Evolutionary conservation across 2,329 filamentous ascomycete genomes (phyloP).

Genomic region (Cladosporium phlei): DNA sequence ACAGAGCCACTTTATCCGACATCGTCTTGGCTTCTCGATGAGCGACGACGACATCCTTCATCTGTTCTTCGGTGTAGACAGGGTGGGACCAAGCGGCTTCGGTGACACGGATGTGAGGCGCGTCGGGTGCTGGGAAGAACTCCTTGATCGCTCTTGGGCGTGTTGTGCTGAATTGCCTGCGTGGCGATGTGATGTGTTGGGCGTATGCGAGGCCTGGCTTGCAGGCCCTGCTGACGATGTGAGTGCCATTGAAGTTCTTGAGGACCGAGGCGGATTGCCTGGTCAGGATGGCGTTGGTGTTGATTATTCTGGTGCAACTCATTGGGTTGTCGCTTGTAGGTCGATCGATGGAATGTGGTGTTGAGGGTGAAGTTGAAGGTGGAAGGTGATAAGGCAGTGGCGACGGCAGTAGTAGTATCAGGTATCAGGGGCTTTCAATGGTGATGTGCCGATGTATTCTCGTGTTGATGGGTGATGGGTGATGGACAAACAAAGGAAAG

Average conservation of each 20-base stretch:
- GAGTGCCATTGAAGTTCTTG: slow-evolving; percentile 34
- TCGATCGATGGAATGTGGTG: too few species aligned
- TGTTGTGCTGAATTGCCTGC: slow-evolving; percentile 40
- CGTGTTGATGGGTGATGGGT: too few species aligned
- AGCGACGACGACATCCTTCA: slow-evolving; percentile 66
- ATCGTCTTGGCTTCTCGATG: slow-evolving; percentile 69
- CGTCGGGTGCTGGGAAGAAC: slow-evolving; percentile 44
- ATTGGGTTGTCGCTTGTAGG: too few species aligned
- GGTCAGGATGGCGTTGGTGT: slow-evolving; percentile 28
- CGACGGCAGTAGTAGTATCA: too few species aligned
- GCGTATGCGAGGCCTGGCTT: slow-evolving; percentile 33
- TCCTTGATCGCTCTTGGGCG: slow-evolving; percentile 35
- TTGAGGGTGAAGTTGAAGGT: too few species aligned
- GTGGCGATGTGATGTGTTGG: slow-evolving; percentile 21
- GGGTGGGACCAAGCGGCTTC: slow-evolving; percentile 48
- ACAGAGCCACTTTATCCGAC: slow-evolving; percentile 75
- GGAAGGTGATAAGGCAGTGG: too few species aligned
- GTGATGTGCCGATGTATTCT: too few species aligned
- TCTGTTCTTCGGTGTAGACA: slow-evolving; percentile 69
- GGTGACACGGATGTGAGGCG: slow-evolving; percentile 42
- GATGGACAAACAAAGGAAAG: too few species aligned
- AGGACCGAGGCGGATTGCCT: slow-evolving; percentile 36
- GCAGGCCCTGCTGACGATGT: slow-evolving; percentile 22
- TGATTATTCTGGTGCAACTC: slow-evolving; percentile 25
- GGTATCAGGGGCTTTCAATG: too few species aligned